phyloP scores from a whole-genome alignment of 306 rosid genomes.

The Canavalia gladiata region DNA sequence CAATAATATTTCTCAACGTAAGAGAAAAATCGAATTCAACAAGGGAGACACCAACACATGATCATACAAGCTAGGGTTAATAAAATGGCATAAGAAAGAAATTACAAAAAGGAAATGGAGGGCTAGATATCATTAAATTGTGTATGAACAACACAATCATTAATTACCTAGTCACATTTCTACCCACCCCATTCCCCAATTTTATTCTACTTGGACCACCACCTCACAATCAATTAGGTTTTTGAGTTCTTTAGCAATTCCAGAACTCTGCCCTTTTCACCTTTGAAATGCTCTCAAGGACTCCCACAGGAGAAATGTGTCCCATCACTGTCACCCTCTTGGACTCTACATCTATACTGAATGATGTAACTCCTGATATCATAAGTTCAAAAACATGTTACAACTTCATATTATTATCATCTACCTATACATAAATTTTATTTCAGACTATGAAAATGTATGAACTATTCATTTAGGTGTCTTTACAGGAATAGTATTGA shows the following conservation, averaged over 20 bases:
- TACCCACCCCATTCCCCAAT: not conserved
- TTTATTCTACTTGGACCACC: constrained; percentile 21
- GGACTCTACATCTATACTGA: constrained; percentile 82
- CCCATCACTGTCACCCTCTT: constrained; percentile 97
- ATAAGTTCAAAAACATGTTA: not conserved
- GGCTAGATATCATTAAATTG: constrained; percentile 9
- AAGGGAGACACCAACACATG: not conserved
- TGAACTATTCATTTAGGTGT: not conserved
- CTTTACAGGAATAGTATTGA: not conserved
- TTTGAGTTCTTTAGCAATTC: constrained; percentile 38
- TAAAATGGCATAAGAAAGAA: not conserved
- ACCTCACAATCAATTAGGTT: constrained; percentile 1
- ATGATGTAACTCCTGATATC: constrained; percentile 83
- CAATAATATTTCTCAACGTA: not conserved
- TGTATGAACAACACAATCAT: constrained; percentile 4
- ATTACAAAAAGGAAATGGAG: not conserved
- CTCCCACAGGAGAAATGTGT: constrained; percentile 75
- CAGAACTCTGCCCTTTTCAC: constrained; percentile 88
- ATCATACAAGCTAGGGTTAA: not conserved
- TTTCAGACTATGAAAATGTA: constrained; percentile 20
- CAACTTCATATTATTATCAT: not conserved
- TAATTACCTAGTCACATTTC: constrained; percentile 9
- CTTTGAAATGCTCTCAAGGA: constrained; percentile 87
- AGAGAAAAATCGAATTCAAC: not conserved
- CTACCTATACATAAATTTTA: not conserved